A percentile compares a stretch with the other conserved stretches of the same genome.
phyloP scores from a whole-genome alignment of 306 rosid genomes.

The Glycine soja region DNA sequence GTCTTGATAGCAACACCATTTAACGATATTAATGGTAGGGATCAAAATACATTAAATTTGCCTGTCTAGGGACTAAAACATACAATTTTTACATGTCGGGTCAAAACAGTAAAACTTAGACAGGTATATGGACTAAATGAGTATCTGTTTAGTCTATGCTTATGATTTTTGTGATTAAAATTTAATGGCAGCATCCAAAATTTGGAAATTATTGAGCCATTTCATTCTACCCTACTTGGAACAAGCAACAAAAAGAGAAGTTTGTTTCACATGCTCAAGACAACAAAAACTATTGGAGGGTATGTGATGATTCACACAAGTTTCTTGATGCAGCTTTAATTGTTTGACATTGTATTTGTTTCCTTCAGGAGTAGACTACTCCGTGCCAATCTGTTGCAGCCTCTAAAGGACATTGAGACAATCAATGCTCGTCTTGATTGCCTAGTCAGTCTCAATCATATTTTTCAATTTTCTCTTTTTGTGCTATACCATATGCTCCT shows the following conservation, averaged over 20 bases:
- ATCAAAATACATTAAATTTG: no score
- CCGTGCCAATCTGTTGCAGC: constrained; percentile 99
- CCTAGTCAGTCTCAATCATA: constrained; percentile 70
- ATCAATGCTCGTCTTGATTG: constrained; percentile 96
- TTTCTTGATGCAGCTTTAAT: constrained; percentile 42
- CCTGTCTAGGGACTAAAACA: no score
- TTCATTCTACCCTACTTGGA: constrained; percentile 80
- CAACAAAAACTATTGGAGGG: constrained; percentile 99
- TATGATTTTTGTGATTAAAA: constrained; percentile 40
- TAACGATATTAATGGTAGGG: no score
- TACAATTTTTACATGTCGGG: no score
- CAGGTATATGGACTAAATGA: no score
- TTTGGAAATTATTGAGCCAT: constrained; percentile 93
- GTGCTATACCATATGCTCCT: constrained; percentile 30
- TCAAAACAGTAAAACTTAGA: no score
- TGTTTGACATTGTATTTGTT: constrained; percentile 46
- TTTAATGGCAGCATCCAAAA: constrained; percentile 82
- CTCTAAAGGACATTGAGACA: constrained; percentile 88
- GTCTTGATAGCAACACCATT: no score
- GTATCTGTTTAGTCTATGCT: not conserved
- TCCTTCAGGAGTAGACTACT: constrained; percentile 48
- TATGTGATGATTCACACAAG: constrained; percentile 53
- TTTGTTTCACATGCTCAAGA: constrained; percentile 88
- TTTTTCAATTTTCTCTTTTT: constrained; percentile 19
- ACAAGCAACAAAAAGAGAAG: constrained; percentile 89